Conservation (phyloP, 257 asterid genomes). For the Oldenlandia corymbosa region DNA sequence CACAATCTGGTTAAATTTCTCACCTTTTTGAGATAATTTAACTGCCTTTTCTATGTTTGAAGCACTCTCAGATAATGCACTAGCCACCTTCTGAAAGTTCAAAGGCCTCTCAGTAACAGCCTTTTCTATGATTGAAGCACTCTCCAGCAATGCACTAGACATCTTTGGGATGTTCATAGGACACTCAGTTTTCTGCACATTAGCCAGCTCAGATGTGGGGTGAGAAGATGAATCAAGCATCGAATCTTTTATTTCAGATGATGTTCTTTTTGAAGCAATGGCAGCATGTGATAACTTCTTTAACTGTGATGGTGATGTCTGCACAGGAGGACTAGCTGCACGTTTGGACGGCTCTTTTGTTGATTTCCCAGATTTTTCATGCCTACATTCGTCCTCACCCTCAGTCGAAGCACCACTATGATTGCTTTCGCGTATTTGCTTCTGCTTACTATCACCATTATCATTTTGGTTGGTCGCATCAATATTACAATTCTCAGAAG, state of each 20-base stretch:
- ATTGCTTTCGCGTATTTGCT: conserved; percentile 44
- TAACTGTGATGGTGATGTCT: conserved; percentile 44
- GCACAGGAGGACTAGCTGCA: conserved; percentile 25
- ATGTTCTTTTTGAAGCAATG: conserved; percentile 44
- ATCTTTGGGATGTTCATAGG: conserved; percentile 40
- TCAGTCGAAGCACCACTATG: conserved; percentile 39
- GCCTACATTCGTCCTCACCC: conserved; percentile 48
- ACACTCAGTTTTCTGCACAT: conserved; percentile 37
- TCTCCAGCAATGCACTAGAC: conserved; percentile 38
- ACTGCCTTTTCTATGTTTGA: conserved; percentile 45
- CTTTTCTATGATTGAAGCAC: no score
- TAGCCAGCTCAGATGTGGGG: conserved; percentile 41
- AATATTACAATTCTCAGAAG: conserved; percentile 24
- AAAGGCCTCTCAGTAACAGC: conserved; percentile 30
- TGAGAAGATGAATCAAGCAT: conserved; percentile 39
- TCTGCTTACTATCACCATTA: conserved; percentile 32
- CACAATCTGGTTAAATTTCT: conserved; percentile 49
- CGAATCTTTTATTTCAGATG: conserved; percentile 52
- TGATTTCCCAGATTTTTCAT: conserved; percentile 52
- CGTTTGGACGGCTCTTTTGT: conserved; percentile 56
- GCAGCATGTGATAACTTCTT: conserved; percentile 43
- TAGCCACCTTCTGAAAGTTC: conserved; percentile 39
- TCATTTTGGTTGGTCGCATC: conserved; percentile 34
- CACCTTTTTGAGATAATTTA: conserved; percentile 48
- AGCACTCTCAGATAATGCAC: conserved; percentile 38